phyloP scores from a whole-genome alignment of 495 filamentous ascomycete species.

The Staphylotrichum longicolle region DNA sequence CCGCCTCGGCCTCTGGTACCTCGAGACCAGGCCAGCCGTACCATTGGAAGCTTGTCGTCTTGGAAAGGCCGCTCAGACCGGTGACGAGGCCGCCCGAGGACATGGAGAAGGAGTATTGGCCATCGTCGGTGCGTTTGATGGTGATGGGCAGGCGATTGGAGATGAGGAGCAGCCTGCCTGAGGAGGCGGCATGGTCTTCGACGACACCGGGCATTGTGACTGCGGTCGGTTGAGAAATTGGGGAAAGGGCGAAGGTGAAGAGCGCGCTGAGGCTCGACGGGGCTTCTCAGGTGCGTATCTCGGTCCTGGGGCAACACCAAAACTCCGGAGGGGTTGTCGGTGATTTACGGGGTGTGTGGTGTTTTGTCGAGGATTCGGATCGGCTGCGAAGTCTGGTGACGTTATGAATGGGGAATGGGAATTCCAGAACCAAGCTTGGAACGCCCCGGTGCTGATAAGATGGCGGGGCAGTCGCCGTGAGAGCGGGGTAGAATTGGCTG shows the following conservation, averaged over 20 bases:
- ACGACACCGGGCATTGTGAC: conserved; percentile 34
- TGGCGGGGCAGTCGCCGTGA: conserved; percentile 27
- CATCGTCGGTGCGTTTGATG: conserved; percentile 84
- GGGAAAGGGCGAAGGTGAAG: background rate
- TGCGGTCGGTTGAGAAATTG: background rate
- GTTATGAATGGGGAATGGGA: conserved; percentile 8
- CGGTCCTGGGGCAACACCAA: too few species aligned
- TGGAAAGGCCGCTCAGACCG: conserved; percentile 83
- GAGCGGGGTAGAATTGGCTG: conserved; percentile 23
- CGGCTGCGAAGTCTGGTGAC: conserved; percentile 5
- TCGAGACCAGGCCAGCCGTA: conserved; percentile 96
- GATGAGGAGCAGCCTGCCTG: conserved; percentile 68
- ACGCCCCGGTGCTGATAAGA: conserved; percentile 4
- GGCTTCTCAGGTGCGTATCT: too few species aligned
- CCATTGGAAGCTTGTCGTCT: conserved; percentile 92
- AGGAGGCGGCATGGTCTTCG: conserved; percentile 21
- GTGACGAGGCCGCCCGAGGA: conserved; percentile 93
- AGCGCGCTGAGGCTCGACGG: too few species aligned
- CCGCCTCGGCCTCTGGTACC: conserved; percentile 68
- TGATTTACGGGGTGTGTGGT: background rate
- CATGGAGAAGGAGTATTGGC: conserved; percentile 81
- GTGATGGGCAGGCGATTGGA: conserved; percentile 95
- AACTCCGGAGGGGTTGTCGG: too few species aligned
- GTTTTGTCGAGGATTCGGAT: background rate
- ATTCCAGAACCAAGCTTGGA: conserved; percentile 13